Evolutionary conservation across 176 grass and related monocot genomes (phyloP).

Genomic region (Phoenix dactylifera): DNA sequence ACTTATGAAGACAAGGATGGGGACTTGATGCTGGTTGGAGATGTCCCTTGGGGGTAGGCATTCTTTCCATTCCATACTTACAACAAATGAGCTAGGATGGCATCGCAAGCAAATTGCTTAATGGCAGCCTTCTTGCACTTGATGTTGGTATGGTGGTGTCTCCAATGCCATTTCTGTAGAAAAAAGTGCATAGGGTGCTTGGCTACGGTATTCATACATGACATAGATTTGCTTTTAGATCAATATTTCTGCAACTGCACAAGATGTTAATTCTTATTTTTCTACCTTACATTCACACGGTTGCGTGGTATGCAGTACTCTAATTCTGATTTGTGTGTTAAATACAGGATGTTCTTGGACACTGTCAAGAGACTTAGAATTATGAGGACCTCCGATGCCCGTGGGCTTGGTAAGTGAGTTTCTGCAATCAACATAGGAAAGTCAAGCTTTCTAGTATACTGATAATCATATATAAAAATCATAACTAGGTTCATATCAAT

Average conservation of each 20-base stretch:
- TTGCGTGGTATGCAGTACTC: too few relatives aligned
- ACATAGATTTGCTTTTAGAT: too few relatives aligned
- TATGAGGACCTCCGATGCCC: constrained; percentile 34
- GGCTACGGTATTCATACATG: too few relatives aligned
- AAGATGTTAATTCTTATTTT: not conserved
- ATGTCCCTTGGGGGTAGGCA: constrained; percentile 28
- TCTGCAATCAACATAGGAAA: not conserved
- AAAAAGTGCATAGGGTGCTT: too few relatives aligned
- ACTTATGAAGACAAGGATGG: constrained; percentile 31
- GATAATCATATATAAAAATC: too few relatives aligned
- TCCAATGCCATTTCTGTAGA: too few relatives aligned
- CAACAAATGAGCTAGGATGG: too few relatives aligned
- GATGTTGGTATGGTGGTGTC: too few relatives aligned
- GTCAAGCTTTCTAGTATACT: not conserved
- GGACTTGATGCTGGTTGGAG: constrained; percentile 29
- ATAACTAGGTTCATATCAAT: too few relatives aligned
- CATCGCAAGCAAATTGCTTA: too few relatives aligned
- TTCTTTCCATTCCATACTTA: not conserved
- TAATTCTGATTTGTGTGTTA: too few relatives aligned
- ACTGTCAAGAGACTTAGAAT: constrained; percentile 37
- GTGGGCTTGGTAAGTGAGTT: constrained; percentile 10
- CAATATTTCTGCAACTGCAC: not conserved
- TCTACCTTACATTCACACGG: not conserved
- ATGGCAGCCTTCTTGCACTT: too few relatives aligned
- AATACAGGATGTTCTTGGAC: constrained; percentile 37